Percentiles rank a stretch among this genome's conserved stretches.
These are phyloP conservation scores for Botrytis elliptica DNA, from an alignment of 2,329 filamentous ascomycete genomes.

Conservation along the genomic window DNA sequence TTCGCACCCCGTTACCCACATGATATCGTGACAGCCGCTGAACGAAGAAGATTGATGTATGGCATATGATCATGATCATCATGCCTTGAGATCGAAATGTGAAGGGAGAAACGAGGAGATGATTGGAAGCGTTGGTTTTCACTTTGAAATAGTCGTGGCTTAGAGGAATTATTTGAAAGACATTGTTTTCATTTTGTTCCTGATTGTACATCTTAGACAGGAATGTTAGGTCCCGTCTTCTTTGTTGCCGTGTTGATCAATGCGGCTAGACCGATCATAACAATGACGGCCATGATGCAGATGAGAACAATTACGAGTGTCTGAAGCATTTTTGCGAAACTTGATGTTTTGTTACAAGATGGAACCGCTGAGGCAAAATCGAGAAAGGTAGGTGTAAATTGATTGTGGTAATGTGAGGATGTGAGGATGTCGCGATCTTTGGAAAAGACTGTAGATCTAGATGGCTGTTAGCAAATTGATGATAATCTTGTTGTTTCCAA, in stretches of 20 bases:
- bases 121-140: neutral
- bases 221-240: neutral
- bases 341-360: neutral
- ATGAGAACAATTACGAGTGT: conserved; percentile 12
- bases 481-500: neutral
- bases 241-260: conserved; percentile 4
- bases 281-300: neutral
- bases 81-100: neutral
- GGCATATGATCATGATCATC: neutral
- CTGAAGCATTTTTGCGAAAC: conserved; percentile 9
- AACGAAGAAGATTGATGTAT: neutral
- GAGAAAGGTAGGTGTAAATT: neutral
- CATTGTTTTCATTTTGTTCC: neutral
- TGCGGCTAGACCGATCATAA: conserved; percentile 9
- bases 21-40: neutral
- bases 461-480: neutral
- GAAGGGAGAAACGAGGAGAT: neutral
- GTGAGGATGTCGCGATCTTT: neutral
- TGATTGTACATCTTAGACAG: conserved; percentile 5
- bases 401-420: neutral
- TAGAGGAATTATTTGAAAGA: neutral
- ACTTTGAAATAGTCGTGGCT: neutral
- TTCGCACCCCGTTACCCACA: neutral
- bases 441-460: conserved; percentile 5
- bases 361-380: neutral